Base-by-base conservation (phyloP, 75 land plant genomes). In the Cryptomeria japonica region DNA sequence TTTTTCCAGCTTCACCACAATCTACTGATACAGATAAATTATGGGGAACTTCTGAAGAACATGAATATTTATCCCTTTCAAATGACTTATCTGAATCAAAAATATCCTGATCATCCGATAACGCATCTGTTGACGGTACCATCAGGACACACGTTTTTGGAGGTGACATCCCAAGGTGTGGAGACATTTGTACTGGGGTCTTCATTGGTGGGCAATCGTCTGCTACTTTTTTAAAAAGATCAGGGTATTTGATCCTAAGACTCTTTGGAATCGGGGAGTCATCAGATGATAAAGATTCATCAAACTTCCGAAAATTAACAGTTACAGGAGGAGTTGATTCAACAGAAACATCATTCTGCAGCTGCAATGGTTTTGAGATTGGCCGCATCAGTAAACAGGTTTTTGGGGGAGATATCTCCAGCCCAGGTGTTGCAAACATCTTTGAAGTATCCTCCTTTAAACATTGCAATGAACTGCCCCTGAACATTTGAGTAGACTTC, bases 141-240 rank as follows among this genome's bases (percentile, higher is more conserved):
- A 91, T 75, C 36, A 95, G 88, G 49, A 91, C 91, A 88, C 96
- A 95, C 18, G 95, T 92, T 88, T 95, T 95, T 14, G 93, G 95
- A 37, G 96, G 96, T 53, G 95, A 93, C 64, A 91, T 61, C 39
- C 72, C 86, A 93, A 92, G 92, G 34, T 87, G 77, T 25, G 89
- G 89, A 47, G 90, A 89, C 75, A 73, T 84, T 51, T 92, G 84
- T 46, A 44, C 84, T 11, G 84, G 49, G 34, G 47, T 82, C 84
- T 75, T 14, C 13, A 46, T 46, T 82, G 84, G 51, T 44, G 46
- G 32, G 28, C 49, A 42, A 82, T 82, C 34, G 28, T 82, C 28
- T 44, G 84, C 31, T 82, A 44, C 55, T 46, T 86, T 70, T 2
- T 86, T 90, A 39, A 92, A 85, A 5, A 87, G 86, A 82, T 90